Conservation (phyloP, 768 basidiomycete genomes). For the Hydnum rufescens region DNA sequence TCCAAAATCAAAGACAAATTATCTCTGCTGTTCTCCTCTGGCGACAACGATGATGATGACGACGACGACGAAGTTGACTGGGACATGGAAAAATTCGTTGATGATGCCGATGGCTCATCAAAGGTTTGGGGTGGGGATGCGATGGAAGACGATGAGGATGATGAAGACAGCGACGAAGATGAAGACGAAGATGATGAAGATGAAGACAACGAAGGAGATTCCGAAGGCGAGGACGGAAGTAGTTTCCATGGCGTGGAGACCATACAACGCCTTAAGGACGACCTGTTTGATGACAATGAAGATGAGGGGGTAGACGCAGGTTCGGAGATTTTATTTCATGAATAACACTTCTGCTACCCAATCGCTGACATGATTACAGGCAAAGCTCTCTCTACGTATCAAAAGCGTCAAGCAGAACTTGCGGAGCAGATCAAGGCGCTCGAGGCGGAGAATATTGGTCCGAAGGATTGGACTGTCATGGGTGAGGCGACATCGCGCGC, state of each 20-base stretch:
- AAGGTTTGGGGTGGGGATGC: constrained; percentile 10
- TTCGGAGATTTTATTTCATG: not conserved
- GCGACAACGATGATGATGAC: constrained; percentile 10
- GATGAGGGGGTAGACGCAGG: constrained; percentile 19
- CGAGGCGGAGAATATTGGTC: constrained; percentile 70
- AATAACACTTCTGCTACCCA: not conserved
- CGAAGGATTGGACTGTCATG: constrained; percentile 83
- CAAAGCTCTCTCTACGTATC: constrained; percentile 45
- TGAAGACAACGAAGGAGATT: constrained; percentile 15
- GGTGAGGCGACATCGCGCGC: constrained; percentile 72
- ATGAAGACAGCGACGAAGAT: constrained; percentile 12
- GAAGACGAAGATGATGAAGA: constrained; percentile 14
- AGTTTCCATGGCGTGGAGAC: constrained; percentile 23
- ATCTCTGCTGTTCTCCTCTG: not conserved
- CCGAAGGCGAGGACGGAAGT: constrained; percentile 16
- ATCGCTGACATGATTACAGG: constrained; percentile 16
- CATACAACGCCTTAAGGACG: constrained; percentile 53
- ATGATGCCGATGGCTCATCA: constrained; percentile 13
- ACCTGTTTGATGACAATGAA: constrained; percentile 60
- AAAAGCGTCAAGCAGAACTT: constrained; percentile 56
- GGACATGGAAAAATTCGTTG: constrained; percentile 13
- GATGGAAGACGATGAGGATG: constrained; percentile 20
- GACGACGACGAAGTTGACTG: constrained; percentile 16
- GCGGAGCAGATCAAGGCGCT: constrained; percentile 60
- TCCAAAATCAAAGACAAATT: not conserved